Evolutionary conservation across 2,329 filamentous ascomycete genomes (phyloP).

Genomic region (Penicillium digitatum): DNA sequence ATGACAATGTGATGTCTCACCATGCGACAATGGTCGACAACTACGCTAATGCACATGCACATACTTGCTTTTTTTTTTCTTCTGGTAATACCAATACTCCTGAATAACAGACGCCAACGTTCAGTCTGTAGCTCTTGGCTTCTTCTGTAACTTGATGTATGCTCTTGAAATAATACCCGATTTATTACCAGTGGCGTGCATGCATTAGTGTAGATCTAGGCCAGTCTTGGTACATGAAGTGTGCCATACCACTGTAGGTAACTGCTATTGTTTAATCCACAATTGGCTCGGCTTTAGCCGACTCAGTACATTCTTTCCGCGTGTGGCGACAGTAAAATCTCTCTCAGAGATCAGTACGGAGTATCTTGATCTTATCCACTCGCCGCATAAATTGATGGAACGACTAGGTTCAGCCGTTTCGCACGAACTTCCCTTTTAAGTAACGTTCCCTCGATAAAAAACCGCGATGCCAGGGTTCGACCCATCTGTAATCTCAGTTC

Average conservation of each 20-base stretch:
- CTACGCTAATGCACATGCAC: no score
- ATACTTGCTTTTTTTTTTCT: no score
- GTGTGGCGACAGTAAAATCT: neutral
- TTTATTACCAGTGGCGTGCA: no score
- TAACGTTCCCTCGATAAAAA: neutral
- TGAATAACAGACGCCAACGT: no score
- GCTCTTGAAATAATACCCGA: no score
- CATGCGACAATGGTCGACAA: no score
- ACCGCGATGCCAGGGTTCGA: neutral
- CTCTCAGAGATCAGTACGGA: neutral
- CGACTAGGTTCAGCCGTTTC: neutral
- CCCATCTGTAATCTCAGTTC: constrained; percentile 10
- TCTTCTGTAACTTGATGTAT: no score
- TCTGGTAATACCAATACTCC: no score
- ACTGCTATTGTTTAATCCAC: neutral
- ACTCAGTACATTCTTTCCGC: neutral
- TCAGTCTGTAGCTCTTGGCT: no score
- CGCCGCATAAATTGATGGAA: neutral
- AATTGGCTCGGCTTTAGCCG: constrained; percentile 2
- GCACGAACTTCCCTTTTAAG: neutral
- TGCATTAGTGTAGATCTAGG: no score
- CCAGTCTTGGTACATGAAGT: no score
- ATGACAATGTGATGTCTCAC: constrained; percentile 4
- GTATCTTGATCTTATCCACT: neutral
- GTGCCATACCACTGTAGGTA: no score